Base-by-base conservation (phyloP, 805 yeast species). In the Candida railenensis region DNA sequence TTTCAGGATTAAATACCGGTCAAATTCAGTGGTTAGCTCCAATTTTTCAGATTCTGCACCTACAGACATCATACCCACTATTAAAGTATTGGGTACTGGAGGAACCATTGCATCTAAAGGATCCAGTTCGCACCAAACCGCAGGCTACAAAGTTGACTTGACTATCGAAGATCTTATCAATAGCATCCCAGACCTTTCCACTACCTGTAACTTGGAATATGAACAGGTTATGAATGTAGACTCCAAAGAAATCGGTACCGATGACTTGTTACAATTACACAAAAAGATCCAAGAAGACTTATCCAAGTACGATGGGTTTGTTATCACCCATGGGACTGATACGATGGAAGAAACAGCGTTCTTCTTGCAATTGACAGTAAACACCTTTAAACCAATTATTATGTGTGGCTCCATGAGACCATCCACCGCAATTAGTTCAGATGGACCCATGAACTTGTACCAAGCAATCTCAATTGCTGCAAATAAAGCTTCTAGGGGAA, bases 351-450 rank as follows among this genome's bases (percentile, higher is more conserved):
- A 82, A 58, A 82, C 88, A 5, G 80, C 86, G 0, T 82, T 82
- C 57, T 82, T 82, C 59, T 63, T 82, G 33, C 85, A 82, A 50
- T 64, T 76, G 44, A 73, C 78, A 8, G 54, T 77, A 22, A 53
- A 65, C 40, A 66, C 73, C 12, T 36, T 52, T 36, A 71, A 81
- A 46, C 87, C 87, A 3, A 77, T 84, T 44, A 88, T 83, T 3
- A 66, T 84, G 59, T 83, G 86, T 42, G 90, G 90, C 1, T 79
- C 86, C 4, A 84, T 84, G 90, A 74, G 89, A 57, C 90, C 90
- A 0, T 78, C 85, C 7, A 81, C 87, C 2, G 80, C 85, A 34
- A 76, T 84, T 36, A 80, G 86, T 2, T 81, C 87, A 1, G 90
- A 84, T 58, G 89, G 89, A 2, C 83, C 87, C 4, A 82, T 83